phyloP scores from a whole-genome alignment of 2,329 filamentous ascomycete genomes.

The Hortaea werneckii region DNA sequence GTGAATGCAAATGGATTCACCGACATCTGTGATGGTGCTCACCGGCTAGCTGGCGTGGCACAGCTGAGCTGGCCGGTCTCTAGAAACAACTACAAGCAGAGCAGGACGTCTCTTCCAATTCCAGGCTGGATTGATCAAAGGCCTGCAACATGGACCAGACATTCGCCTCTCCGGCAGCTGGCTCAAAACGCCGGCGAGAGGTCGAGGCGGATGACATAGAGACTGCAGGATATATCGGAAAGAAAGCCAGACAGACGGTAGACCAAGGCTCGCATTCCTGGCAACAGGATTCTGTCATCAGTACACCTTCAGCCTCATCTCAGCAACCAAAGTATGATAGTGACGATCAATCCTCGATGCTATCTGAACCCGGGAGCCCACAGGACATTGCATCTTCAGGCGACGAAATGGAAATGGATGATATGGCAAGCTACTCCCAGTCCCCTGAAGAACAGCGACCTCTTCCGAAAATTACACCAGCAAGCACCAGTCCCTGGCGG shows the following conservation, averaged over 20 bases:
- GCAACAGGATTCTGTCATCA: conserved; percentile 20
- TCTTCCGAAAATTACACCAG: conserved; percentile 5
- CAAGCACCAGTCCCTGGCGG: conserved; percentile 11
- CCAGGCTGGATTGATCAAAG: too few species aligned
- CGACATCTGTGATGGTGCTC: too few species aligned
- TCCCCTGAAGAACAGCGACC: conserved; percentile 10
- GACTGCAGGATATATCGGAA: not conserved
- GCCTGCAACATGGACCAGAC: not conserved
- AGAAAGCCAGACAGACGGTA: conserved; percentile 6
- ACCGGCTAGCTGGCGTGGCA: too few species aligned
- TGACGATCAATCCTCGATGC: conserved; percentile 22
- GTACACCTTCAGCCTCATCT: conserved; percentile 12
- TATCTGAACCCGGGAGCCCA: conserved; percentile 23
- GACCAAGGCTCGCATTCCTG: conserved; percentile 3
- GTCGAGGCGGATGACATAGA: not conserved
- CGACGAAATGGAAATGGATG: conserved; percentile 15
- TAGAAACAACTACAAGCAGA: too few species aligned
- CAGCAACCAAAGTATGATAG: conserved; percentile 22
- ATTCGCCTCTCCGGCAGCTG: not conserved
- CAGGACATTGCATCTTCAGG: conserved; percentile 18
- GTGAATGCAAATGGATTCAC: too few species aligned
- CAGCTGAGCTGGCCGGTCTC: too few species aligned
- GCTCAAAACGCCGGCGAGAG: not conserved
- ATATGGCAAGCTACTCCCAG: conserved; percentile 12
- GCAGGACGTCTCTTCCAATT: too few species aligned